Evolutionary conservation across 2,329 filamentous ascomycete genomes (phyloP).

Genomic region (Graphium sp.): DNA sequence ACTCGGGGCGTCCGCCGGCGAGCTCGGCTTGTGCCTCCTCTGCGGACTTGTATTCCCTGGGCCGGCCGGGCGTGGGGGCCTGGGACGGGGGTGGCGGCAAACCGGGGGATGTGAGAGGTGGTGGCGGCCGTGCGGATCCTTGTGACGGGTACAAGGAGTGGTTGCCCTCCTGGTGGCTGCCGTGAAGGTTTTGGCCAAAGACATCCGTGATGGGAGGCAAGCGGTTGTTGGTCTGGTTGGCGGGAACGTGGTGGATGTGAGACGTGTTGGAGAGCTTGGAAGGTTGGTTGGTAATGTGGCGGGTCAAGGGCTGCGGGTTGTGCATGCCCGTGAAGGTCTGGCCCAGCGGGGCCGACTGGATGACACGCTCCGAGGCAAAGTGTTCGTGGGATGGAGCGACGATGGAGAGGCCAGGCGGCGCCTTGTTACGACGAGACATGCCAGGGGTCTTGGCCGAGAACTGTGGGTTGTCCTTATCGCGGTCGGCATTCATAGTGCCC

Average conservation of each 20-base stretch:
- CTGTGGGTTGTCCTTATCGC: conserved; percentile 29
- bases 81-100: conserved; percentile 39
- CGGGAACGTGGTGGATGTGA: conserved; percentile 81
- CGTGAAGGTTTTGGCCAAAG: conserved; percentile 59
- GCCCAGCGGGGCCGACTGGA: conserved; percentile 87
- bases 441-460: conserved; percentile 55
- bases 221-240: conserved; percentile 77
- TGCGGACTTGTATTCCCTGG: conserved; percentile 83
- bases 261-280: conserved; percentile 71
- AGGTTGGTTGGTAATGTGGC: conserved; percentile 66
- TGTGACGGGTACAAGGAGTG: conserved; percentile 40
- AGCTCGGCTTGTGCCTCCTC: conserved; percentile 89
- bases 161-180: conserved; percentile 8
- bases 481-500: conserved; percentile 30
- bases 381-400: conserved; percentile 85
- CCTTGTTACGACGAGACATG: conserved; percentile 58
- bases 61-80: conserved; percentile 40
- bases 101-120: conserved; percentile 61
- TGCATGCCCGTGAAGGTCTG: conserved; percentile 91
- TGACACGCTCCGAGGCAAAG: conserved; percentile 86
- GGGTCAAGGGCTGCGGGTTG: conserved; percentile 57
- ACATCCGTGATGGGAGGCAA: conserved; percentile 90
- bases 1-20: conserved; percentile 78
- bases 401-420: conserved; percentile 81
- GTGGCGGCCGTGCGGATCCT: conserved; percentile 39